phyloP scores from a whole-genome alignment of 192 early-diverging fungal genomes.

The Cladochytrium replicatum region DNA sequence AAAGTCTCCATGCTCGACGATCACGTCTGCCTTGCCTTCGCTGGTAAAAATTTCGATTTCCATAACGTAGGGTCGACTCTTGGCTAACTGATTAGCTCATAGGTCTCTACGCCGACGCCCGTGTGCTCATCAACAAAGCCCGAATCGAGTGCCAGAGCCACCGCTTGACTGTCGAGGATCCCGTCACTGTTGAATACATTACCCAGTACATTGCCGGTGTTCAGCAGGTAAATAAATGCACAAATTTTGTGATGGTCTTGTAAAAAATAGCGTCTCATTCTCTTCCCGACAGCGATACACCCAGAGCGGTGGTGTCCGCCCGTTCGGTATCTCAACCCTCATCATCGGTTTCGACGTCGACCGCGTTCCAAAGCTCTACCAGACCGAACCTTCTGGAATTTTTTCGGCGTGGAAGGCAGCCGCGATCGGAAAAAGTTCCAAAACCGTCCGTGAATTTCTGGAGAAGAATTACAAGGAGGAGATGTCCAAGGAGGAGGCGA shows the following conservation, averaged over 20 bases:
- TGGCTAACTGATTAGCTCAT: conserved; percentile 1
- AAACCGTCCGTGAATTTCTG: conserved; percentile 96
- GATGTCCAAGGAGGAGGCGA: conserved; percentile 62
- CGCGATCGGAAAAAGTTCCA: conserved; percentile 89
- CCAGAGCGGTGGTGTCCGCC: conserved; percentile 94
- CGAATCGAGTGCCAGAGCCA: conserved; percentile 97
- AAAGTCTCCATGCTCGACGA: conserved; percentile 97
- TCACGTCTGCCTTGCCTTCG: conserved; percentile 93
- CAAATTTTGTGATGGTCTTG: background rate
- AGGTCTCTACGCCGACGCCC: conserved; percentile 91
- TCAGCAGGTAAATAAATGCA: conserved; percentile 64
- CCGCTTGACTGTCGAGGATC: conserved; percentile 93
- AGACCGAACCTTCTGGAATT: conserved; percentile 97
- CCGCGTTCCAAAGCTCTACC: conserved; percentile 83
- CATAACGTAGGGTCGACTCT: background rate
- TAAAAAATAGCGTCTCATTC: background rate
- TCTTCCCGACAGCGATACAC: conserved; percentile 74
- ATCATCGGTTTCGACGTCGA: conserved; percentile 89
- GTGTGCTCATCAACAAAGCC: conserved; percentile 92
- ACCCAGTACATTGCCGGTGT: conserved; percentile 91
- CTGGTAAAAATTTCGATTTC: conserved; percentile 44
- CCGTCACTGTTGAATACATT: conserved; percentile 95
- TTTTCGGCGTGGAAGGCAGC: conserved; percentile 92
- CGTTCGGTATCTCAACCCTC: conserved; percentile 96
- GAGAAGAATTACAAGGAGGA: conserved; percentile 95